These are phyloP conservation scores for Suhomyces terraborum DNA, from an alignment of 1,139 yeast genomes.

Conservation along the genomic window DNA sequence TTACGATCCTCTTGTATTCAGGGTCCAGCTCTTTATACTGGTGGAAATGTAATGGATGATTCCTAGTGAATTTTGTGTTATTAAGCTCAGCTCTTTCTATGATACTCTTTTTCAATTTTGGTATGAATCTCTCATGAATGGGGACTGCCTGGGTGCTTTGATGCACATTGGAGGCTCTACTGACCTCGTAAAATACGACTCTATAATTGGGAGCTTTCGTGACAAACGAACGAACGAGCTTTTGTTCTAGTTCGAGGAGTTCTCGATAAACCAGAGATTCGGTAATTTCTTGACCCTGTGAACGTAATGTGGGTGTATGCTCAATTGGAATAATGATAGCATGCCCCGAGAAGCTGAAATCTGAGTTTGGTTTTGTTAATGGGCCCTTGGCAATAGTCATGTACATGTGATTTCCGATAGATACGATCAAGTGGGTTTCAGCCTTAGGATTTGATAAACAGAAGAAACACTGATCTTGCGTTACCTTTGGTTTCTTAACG, in stretches of 20 bases:
- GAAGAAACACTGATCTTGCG: slow-evolving; percentile 72
- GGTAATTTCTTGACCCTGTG: slow-evolving; percentile 18
- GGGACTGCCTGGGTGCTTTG: slow-evolving; percentile 68
- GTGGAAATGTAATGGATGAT: slow-evolving; percentile 46
- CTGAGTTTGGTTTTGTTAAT: slow-evolving; percentile 50
- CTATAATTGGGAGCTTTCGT: slow-evolving; percentile 36
- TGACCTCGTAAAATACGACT: slow-evolving; percentile 63
- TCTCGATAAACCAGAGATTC: slow-evolving; percentile 29
- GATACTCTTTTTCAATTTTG: slow-evolving; percentile 37
- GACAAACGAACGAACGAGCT: slow-evolving; percentile 50
- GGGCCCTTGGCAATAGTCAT: slow-evolving; percentile 90
- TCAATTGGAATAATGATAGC: slow-evolving; percentile 80
- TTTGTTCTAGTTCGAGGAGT: slow-evolving; percentile 40
- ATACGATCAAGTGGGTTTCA: slow-evolving; percentile 77
- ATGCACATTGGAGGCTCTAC: slow-evolving; percentile 59
- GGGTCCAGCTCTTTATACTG: slow-evolving; percentile 30
- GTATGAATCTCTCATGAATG: slow-evolving; percentile 44
- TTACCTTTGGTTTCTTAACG: slow-evolving; percentile 24
- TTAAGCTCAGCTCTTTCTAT: slow-evolving; percentile 47
- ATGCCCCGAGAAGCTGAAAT: slow-evolving; percentile 71
- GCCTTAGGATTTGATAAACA: slow-evolving; percentile 80
- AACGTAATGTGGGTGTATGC: slow-evolving; percentile 56
- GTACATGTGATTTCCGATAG: slow-evolving; percentile 68
- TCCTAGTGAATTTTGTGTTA: slow-evolving; percentile 48
- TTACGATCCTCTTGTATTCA: slow-evolving; percentile 26